A percentile compares a stretch with the other conserved stretches of the same genome.
These are phyloP conservation scores for Globisporangium recalcitrans DNA, from an alignment of 352 stramenopile genomes.

Conservation along the genomic window DNA sequence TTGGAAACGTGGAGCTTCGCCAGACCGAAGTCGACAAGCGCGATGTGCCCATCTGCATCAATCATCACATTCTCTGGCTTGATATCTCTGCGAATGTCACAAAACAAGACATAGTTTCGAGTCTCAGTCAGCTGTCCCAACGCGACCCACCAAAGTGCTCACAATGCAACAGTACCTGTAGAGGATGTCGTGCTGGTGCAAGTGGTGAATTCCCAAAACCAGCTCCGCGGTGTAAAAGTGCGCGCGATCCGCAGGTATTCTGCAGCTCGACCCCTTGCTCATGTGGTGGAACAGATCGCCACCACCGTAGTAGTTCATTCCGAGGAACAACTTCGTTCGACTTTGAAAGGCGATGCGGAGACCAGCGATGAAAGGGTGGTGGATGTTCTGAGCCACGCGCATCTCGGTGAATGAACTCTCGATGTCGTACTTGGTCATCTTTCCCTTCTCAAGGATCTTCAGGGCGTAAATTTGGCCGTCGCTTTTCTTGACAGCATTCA, in stretches of 20 bases:
- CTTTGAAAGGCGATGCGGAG: conserved; percentile 87
- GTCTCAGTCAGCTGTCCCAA: not conserved
- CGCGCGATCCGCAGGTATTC: conserved; percentile 74
- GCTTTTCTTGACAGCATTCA: conserved; percentile 88
- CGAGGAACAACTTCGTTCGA: conserved; percentile 80
- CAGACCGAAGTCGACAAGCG: conserved; percentile 93
- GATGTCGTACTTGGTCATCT: conserved; percentile 89
- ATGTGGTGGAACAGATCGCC: conserved; percentile 88
- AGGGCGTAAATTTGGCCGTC: conserved; percentile 88
- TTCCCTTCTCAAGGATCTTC: conserved; percentile 88
- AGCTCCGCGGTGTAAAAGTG: conserved; percentile 94
- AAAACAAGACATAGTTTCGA: not conserved
- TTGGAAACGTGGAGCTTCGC: conserved; percentile 91
- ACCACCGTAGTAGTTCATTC: conserved; percentile 87
- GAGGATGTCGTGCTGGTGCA: conserved; percentile 93
- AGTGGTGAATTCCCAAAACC: conserved; percentile 88
- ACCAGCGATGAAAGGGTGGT: conserved; percentile 84
- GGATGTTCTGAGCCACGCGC: conserved; percentile 84
- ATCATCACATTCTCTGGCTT: conserved; percentile 97
- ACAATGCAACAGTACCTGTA: conserved; percentile 53
- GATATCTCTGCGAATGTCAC: conserved; percentile 86
- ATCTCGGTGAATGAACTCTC: conserved; percentile 88
- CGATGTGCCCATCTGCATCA: conserved; percentile 93
- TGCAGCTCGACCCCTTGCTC: conserved; percentile 83
- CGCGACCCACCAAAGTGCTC: too few species aligned